Evolutionary conservation across 2,329 filamentous ascomycete genomes (phyloP).

Genomic region (Aspergillus sp.): DNA sequence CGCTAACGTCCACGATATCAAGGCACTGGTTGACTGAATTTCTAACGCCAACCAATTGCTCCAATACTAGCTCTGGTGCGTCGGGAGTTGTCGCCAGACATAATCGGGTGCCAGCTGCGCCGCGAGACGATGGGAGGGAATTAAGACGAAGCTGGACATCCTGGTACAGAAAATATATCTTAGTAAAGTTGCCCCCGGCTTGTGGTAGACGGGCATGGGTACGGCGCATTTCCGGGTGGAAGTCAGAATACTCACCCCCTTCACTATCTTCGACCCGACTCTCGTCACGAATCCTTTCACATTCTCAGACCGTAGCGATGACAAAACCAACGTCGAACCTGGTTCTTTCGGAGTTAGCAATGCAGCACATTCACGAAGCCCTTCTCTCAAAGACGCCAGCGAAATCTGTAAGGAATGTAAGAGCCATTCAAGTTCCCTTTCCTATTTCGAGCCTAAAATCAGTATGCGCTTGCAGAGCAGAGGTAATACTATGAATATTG

Average conservation of each 20-base stretch:
- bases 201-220: not conserved
- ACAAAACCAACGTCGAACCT: slow-evolving; percentile 82
- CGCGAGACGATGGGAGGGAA: slow-evolving; percentile 44
- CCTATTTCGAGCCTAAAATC: slow-evolving; percentile 25
- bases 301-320: slow-evolving; percentile 74
- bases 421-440: slow-evolving; percentile 57
- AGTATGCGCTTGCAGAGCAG: not conserved
- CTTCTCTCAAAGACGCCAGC: slow-evolving; percentile 54
- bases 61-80: slow-evolving; percentile 53
- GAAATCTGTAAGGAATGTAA: slow-evolving; percentile 54
- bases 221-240: not conserved
- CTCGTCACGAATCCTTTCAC: slow-evolving; percentile 90
- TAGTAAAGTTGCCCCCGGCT: not conserved
- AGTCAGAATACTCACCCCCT: slow-evolving; percentile 56
- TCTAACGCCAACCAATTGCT: slow-evolving; percentile 62
- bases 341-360: slow-evolving; percentile 77
- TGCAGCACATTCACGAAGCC: slow-evolving; percentile 80
- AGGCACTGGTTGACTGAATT: slow-evolving; percentile 74
- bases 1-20: slow-evolving; percentile 70
- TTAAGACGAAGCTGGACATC: slow-evolving; percentile 66
- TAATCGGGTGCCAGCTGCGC: slow-evolving; percentile 44
- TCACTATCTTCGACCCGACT: slow-evolving; percentile 81
- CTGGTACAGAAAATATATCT: slow-evolving; percentile 31
- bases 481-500: not conserved
- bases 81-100: slow-evolving; percentile 46